These are phyloP conservation scores for Thymus mandschuricus DNA, from an alignment of 257 asterid species.

Conservation along the genomic window DNA sequence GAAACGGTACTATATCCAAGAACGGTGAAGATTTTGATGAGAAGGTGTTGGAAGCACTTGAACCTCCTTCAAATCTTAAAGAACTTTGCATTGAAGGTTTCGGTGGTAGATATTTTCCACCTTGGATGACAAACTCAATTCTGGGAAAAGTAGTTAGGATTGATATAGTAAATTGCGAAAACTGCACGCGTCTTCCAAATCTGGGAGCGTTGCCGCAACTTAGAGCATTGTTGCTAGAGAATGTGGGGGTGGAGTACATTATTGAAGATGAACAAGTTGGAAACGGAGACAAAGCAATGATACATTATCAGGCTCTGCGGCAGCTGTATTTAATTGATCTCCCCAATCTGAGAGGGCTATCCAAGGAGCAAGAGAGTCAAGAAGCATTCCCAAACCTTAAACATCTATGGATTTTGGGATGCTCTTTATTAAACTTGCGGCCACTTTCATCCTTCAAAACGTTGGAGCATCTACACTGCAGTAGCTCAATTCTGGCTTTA, in stretches of 20 bases:
- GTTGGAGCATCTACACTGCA: background rate
- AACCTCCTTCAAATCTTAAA: conserved; percentile 29
- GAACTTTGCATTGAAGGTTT: background rate
- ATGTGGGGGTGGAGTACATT: conserved; percentile 1
- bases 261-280: conserved; percentile 16
- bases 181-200: conserved; percentile 9
- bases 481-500: conserved; percentile 20
- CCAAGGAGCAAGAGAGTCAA: conserved; percentile 1
- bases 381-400: conserved; percentile 21
- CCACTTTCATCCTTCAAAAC: conserved; percentile 2
- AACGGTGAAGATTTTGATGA: too few relatives aligned
- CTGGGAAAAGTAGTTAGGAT: conserved; percentile 18
- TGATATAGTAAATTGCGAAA: background rate
- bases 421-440: conserved; percentile 22
- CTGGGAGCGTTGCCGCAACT: conserved; percentile 33
- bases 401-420: background rate
- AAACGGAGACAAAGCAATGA: background rate
- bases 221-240: background rate
- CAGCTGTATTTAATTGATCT: background rate
- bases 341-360: conserved; percentile 28
- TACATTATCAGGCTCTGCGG: conserved; percentile 21
- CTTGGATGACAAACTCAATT: conserved; percentile 34
- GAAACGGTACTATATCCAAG: background rate
- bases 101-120: conserved; percentile 21
- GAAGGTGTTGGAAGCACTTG: conserved; percentile 10